Evolutionary conservation across 1,284 basidiomycete genomes (phyloP).

Genomic region (Meripilus lineatus): DNA sequence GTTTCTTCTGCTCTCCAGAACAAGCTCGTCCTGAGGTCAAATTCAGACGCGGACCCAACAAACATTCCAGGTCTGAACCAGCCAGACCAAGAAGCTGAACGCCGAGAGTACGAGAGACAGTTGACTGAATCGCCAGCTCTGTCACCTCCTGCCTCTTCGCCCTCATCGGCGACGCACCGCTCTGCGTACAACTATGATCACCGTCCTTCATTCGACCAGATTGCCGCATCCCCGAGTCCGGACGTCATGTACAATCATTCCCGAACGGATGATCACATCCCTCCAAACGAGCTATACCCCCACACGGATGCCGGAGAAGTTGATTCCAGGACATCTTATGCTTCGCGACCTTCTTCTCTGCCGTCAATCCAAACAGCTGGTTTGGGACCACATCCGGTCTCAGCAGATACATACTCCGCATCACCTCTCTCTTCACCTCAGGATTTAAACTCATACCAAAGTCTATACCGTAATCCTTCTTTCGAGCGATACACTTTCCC

Average conservation of each 20-base stretch:
- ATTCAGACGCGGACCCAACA: too few species aligned
- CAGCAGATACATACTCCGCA: constrained; percentile 1
- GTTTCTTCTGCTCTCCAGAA: not conserved
- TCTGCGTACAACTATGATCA: constrained; percentile 4
- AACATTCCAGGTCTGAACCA: too few species aligned
- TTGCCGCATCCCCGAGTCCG: not conserved
- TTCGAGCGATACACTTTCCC: constrained; percentile 1
- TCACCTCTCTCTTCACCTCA: constrained; percentile 2
- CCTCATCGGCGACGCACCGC: not conserved
- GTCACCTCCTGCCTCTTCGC: constrained; percentile 5
- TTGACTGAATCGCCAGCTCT: constrained; percentile 3
- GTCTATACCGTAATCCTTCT: not conserved
- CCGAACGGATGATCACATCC: not conserved
- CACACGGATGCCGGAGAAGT: not conserved
- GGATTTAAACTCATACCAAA: not conserved
- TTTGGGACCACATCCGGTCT: too few species aligned
- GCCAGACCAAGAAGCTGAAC: not conserved
- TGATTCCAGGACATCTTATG: too few species aligned
- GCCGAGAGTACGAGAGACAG: constrained; percentile 1
- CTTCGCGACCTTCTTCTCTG: too few species aligned
- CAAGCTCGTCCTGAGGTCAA: too few species aligned
- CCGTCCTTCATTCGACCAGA: not conserved
- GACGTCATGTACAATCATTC: constrained; percentile 1
- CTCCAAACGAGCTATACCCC: not conserved
- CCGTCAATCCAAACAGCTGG: too few species aligned